Base-by-base conservation (phyloP, 192 early-diverging fungal genomes). In the Coemansia sp. region DNA sequence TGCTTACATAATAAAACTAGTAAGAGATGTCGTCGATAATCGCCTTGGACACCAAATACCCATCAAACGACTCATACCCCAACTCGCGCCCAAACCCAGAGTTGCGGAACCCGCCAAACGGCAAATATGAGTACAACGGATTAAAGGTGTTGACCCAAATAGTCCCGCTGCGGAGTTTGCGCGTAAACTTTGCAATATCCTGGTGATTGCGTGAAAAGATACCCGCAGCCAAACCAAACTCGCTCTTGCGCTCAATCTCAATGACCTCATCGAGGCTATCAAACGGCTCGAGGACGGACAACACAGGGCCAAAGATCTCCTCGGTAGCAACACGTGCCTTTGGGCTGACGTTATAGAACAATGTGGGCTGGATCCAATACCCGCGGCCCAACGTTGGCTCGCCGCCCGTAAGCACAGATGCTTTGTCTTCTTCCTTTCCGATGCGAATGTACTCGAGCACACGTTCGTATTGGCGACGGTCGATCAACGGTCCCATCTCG, bases 91-190 rank as follows among this genome's bases (percentile, higher is more conserved):
- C 86, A 64, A 85, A 73, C 37, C 86, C 86, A 1, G 81, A 84
- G 74, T 84, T 72, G 62, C 84, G 84, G 70, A 78, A 65, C 1
- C 86, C 88, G 48, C 88, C 88, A 72, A 88, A 84, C 3, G 88
- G 86, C 66, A 87, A 39, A 37, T 74, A 72, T 35, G 79, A 66
- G 29, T 84, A 87, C 32, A 85, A 32, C 10, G 73, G 61, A 45
- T 89, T 89, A 60, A 85, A 85, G 51, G 47, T 76, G 65, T 89
- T 89, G 65, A 88, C 80, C 85, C 86, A 87, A 32, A 86, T 75
- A 2, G 81, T 75, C 23, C 85, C 84, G 7, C 83, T 55, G 23
- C 83, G 75, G 23, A 85, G 53, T 39, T 66, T 49, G 49, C 72
- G 72, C 15, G 81, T 82, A 23, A 83, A 81, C 59, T 66, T 56